These are phyloP conservation scores for Trichoderma afroharzianum DNA, from an alignment of 2,329 filamentous ascomycete species.

Conservation along the genomic window DNA sequence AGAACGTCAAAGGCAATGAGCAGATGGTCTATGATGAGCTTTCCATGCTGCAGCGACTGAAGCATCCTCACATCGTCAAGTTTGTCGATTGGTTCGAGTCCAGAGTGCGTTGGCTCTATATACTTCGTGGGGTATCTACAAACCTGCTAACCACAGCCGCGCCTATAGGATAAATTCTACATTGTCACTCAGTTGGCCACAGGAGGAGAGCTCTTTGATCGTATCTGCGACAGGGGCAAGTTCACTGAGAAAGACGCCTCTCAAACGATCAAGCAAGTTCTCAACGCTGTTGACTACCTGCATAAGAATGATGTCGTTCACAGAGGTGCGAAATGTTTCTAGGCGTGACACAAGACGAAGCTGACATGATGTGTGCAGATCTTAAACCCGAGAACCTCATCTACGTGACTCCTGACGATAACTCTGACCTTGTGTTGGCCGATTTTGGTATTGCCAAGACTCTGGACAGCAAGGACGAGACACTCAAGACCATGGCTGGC, in stretches of 20 bases:
- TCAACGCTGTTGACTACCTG: slow-evolving; percentile 90
- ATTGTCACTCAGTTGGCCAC: slow-evolving; percentile 96
- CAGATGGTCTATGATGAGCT: slow-evolving; percentile 98
- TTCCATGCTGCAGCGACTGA: slow-evolving; percentile 83
- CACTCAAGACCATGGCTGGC: slow-evolving; percentile 96
- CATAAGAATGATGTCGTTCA: slow-evolving; percentile 95
- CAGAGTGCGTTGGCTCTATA: slow-evolving; percentile 55
- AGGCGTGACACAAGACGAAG: not conserved
- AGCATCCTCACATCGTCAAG: slow-evolving; percentile 92
- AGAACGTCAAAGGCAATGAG: slow-evolving; percentile 97
- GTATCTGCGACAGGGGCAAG: slow-evolving; percentile 95
- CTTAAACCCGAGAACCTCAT: slow-evolving; percentile 97
- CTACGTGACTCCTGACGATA: slow-evolving; percentile 71
- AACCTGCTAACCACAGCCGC: not conserved
- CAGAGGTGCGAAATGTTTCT: slow-evolving; percentile 56
- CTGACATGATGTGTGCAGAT: slow-evolving; percentile 51
- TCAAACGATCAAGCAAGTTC: slow-evolving; percentile 89
- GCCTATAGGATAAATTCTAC: slow-evolving; percentile 89
- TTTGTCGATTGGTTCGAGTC: slow-evolving; percentile 99
- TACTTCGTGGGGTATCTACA: not conserved
- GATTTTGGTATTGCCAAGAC: slow-evolving; percentile 99
- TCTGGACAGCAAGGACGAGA: slow-evolving; percentile 83
- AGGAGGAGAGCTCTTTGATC: slow-evolving; percentile 93
- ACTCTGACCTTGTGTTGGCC: slow-evolving; percentile 86
- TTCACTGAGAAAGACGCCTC: slow-evolving; percentile 98